Conservation (phyloP, 352 stramenopile genomes). For the Globisporangium uncinulatum region DNA sequence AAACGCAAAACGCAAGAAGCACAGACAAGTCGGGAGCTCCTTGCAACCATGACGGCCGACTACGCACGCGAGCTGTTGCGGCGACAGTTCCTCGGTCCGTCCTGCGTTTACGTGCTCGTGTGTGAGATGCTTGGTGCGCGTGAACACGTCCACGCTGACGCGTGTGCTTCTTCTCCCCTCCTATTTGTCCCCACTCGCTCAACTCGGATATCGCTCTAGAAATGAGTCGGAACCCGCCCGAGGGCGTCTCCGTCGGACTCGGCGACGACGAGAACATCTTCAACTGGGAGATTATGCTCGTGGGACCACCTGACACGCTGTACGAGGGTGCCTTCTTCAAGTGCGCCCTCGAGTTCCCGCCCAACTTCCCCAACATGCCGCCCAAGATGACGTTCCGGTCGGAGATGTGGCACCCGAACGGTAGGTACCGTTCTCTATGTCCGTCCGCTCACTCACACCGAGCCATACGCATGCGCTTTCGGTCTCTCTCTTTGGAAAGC, state of each 20-base stretch:
- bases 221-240: constrained; percentile 97
- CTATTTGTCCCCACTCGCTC: not conserved
- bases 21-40: too few relatives aligned
- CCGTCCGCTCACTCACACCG: too few relatives aligned
- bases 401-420: constrained; percentile 99
- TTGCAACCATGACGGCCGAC: constrained; percentile 34
- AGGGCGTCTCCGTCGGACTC: constrained; percentile 97
- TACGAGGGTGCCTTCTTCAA: constrained; percentile 99
- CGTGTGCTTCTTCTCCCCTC: not conserved
- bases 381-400: constrained; percentile 98
- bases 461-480: too few relatives aligned
- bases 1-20: constrained; percentile 7
- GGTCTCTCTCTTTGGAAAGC: not conserved
- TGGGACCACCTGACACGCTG: constrained; percentile 92
- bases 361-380: constrained; percentile 98
- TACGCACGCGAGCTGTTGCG: constrained; percentile 79
- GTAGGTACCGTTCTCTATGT: constrained; percentile 26
- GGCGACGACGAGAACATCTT: constrained; percentile 98
- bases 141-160: too few relatives aligned
- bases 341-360: constrained; percentile 94
- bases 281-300: constrained; percentile 98
- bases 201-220: constrained; percentile 56
- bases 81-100: constrained; percentile 76
- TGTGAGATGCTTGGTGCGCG: not conserved
- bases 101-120: not conserved